Percentiles rank a stretch among this genome's conserved stretches.
Evolutionary conservation across 129 eudicot species (phyloP).

Genomic region (Centaurea solstitialis): DNA sequence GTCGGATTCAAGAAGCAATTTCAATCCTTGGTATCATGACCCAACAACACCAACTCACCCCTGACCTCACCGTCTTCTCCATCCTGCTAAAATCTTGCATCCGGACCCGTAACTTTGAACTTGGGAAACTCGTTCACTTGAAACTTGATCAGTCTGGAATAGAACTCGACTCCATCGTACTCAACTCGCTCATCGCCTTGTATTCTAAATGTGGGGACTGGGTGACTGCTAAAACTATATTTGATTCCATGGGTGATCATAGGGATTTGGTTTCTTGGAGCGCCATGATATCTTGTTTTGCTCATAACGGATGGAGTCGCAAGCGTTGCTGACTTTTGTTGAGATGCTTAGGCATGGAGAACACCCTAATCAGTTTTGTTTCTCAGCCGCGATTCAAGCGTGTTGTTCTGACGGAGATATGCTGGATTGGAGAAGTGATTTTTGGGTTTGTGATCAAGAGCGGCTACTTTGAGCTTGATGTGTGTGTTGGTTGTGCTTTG

Average conservation of each 20-base stretch:
- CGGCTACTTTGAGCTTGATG: constrained; percentile 62
- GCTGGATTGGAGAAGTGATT: constrained; percentile 44
- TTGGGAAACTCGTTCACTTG: constrained; percentile 53
- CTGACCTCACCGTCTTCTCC: constrained; percentile 59
- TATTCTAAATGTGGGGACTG: constrained; percentile 73
- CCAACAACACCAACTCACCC: constrained; percentile 36
- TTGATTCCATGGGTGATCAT: constrained; percentile 47
- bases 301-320: constrained; percentile 44
- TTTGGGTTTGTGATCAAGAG: constrained; percentile 57
- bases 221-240: constrained; percentile 55
- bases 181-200: constrained; percentile 59
- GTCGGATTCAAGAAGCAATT: constrained; percentile 47
- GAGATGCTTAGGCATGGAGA: constrained; percentile 59
- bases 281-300: constrained; percentile 62
- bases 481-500: constrained; percentile 77
- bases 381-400: constrained; percentile 61
- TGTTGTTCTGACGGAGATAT: constrained; percentile 36
- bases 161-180: constrained; percentile 37
- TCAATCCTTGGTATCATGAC: constrained; percentile 54
- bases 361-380: constrained; percentile 62
- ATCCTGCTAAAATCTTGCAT: constrained; percentile 73
- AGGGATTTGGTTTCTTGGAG: constrained; percentile 77
- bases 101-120: constrained; percentile 47
- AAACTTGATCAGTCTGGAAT: constrained; percentile 40
- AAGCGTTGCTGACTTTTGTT: constrained; percentile 50